Evolutionary conservation across 192 early-diverging fungal species (phyloP).

Genomic region (Cetraspora pellucida): DNA sequence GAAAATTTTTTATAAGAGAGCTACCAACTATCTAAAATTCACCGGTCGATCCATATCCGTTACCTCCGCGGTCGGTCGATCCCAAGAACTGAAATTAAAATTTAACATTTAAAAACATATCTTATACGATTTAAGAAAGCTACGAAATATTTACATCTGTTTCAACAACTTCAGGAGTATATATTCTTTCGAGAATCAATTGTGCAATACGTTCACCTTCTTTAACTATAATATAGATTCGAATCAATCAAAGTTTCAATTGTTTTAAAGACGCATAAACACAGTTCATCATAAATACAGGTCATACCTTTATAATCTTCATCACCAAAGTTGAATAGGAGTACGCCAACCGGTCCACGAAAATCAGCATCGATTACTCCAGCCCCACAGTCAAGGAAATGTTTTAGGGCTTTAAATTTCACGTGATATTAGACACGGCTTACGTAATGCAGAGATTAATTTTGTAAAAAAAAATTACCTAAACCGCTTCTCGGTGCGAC

Average conservation of each 20-base stretch:
- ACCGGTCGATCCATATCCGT: too few species aligned
- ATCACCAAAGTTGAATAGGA: slow-evolving; percentile 87
- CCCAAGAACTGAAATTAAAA: too few species aligned
- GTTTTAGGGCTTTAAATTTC: not conserved
- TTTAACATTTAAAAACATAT: too few species aligned
- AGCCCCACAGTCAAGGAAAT: slow-evolving; percentile 47
- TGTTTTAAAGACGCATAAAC: slow-evolving; percentile 76
- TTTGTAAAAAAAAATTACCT: slow-evolving; percentile 52
- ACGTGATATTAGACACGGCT: not conserved
- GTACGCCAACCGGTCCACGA: slow-evolving; percentile 79
- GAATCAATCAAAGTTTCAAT: slow-evolving; percentile 87
- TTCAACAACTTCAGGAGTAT: slow-evolving; percentile 76
- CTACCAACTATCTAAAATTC: too few species aligned
- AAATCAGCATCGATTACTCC: slow-evolving; percentile 94
- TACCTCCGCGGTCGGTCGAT: too few species aligned
- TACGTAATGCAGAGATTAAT: not conserved
- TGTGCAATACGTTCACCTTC: slow-evolving; percentile 96
- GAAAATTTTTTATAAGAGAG: too few species aligned
- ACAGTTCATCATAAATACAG: not conserved
- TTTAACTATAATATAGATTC: slow-evolving; percentile 70
- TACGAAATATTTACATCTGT: slow-evolving; percentile 52
- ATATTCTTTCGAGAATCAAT: slow-evolving; percentile 87
- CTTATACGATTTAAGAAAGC: too few species aligned
- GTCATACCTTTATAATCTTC: slow-evolving; percentile 42
- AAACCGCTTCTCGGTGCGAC: slow-evolving; percentile 93